Base-by-base conservation (phyloP, 768 basidiomycete genomes). In the Trametes sanguinea region DNA sequence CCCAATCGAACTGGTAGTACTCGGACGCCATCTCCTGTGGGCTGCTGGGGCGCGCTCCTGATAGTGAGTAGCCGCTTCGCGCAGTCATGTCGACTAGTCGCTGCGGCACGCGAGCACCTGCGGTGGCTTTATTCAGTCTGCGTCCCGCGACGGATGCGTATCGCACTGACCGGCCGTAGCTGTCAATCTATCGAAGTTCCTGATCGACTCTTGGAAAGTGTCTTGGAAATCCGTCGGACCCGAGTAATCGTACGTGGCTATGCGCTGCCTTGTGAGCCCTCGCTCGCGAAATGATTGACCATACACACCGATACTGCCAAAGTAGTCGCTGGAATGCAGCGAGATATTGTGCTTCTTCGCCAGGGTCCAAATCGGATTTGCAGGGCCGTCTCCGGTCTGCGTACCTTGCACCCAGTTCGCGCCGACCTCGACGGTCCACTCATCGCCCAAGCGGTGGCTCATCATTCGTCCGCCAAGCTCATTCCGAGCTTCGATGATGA, bases 381-480 rank as follows among this genome's bases (percentile, higher is more conserved):
- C 75, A 27, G 78, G 75, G 2, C 84, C 85, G 37, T 77, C 66
- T 2, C 75, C 80, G 2, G 72, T 69, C 60, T 83, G 83, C 0
- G 79, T 80, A 29, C 81, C 77, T 61, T 79, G 85, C 35, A 88
- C 74, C 85, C 86, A 88, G 63, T 85, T 86, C 6, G 86, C 78
- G 44, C 85, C 85, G 10, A 71, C 70, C 70, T 90, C 87, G 32
- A 89, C 72, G 1, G 78, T 77, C 62, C 75, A 74, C 33, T 79
- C 64, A 54, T 69, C 74, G 16, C 80, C 85, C 61, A 88, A 82
- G 0, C 69, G 42, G 44, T 71, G 70, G 60, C 77, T 78, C 63
- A 74, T 78, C 80, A 89, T 79, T 11, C 88, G 79, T 30, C 87
- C 88, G 2, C 88, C 88, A 0, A 89, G 76, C 66, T 82, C 81